Evolutionary conservation across 2,329 filamentous ascomycete genomes (phyloP), one percentile per base, ranked within the genome.

Genomic region (Fusarium algeriense): DNA sequence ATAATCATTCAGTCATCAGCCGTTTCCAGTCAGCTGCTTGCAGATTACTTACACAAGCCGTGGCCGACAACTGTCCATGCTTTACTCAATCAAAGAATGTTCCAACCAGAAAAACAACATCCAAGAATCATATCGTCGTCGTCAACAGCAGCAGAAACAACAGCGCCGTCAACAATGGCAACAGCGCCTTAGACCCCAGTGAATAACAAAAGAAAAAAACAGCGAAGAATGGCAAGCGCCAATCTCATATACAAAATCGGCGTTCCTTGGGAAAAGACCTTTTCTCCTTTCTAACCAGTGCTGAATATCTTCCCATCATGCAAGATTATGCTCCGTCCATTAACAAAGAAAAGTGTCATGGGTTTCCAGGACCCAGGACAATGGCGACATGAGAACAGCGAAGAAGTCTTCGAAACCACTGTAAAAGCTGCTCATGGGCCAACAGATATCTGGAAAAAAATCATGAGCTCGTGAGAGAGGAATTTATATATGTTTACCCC

Each of bases 391-490:
- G 60, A 66, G 53, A 67, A 57, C 46, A 50, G 44, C 64, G 70
- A 74, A 77, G 68, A 74, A 75, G 70, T 64, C 73, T 76, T 77
- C 73, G 64, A 62, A 58, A 66, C 52, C 62, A 56, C 41, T 52
- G 62, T 52, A 67, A 72, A 72, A 61, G 63, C 65, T 70, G 67
- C 70, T 49, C 64, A 67, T 74, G 69, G 68, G 66, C 60, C 63
- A 64, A 64, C 60, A 71, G 60, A 64, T 68, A 70, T 66, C 73
- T 74, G 70, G 60, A 60, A 74, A 60, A 74, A 77, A 60, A 63
- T 75, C 78, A 76, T 79, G 74, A 76, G 70, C 77, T 80, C 78
- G 79, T 80, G 76, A 80, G 77, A 79, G 77, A 78, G 71, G 75
- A 78, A 73, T 73, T 76, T 77, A 78, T 78, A 76, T 74, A 74